Evolutionary conservation across 2,329 filamentous ascomycete species (phyloP), one percentile per base, ranked within the genome.

Genomic region (Lachnellula suecica): DNA sequence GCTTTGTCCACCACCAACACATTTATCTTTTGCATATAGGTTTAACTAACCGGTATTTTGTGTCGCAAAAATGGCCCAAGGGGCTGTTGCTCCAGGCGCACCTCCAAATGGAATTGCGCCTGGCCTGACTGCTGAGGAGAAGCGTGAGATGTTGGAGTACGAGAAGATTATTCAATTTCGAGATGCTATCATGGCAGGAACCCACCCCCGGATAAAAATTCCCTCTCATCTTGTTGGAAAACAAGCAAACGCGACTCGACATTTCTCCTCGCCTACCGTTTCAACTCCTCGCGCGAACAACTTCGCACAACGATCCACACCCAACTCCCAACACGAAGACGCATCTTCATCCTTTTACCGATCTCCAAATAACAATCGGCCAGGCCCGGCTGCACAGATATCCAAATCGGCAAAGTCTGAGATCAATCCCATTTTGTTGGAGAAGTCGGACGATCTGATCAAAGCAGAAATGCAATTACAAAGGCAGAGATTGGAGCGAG

Each of bases 361-460:
- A 51, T 63, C 62, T 24, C 54, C 60, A 11, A 63, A 59, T 49
- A 63, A 57, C 54, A 56, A 61, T 44, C 59, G 60, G 40, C 54
- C 67, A 52, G 59, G 67, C 55, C 63, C 46, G 66, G 59, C 63
- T 70, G 45, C 64, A 70, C 58, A 71, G 68, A 44, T 51, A 34
- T 27, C 54, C 4, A 63, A 73, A 63, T 71, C 79, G 60, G 72
- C 74, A 53, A 81, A 79, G 59, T 83, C 84, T 54, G 85, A 87
- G 70, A 88, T 94, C 72, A 84, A 95, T 69, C 89, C 91, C 45
- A 84, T 95, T 56, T 79, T 95, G 62, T 79, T 95, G 70, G 87
- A 89, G 66, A 96, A 96, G 71, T 92, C 91, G 61, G 88, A 91
- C 67, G 84, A 89, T 67, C 77, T 95, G 61, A 84, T 94, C 67